Percentiles rank a stretch among this genome's conserved stretches.
Conservation (phyloP, 345 rosid genomes). For the Eucalyptus camaldulensis region DNA sequence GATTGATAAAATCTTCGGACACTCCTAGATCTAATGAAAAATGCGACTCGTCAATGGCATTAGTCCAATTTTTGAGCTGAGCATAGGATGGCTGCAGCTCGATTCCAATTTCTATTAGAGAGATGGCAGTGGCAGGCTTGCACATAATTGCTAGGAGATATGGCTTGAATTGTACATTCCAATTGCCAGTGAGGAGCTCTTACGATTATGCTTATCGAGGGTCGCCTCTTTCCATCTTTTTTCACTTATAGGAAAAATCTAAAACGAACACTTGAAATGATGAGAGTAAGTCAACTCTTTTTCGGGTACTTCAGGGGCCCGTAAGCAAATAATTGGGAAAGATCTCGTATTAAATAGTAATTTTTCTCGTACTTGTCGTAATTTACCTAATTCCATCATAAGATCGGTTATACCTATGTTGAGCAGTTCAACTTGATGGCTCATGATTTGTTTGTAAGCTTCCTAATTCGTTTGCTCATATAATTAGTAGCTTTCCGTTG, state of each 20-base stretch:
- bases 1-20: not conserved
- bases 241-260: not conserved
- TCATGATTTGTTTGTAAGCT: not conserved
- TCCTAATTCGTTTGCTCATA: not conserved
- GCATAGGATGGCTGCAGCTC: not conserved
- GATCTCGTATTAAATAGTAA: not conserved
- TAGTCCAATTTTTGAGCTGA: not conserved
- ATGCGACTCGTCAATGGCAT: fast-evolving
- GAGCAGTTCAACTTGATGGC: not conserved
- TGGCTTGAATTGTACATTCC: not conserved
- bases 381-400: not conserved
- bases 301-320: not conserved
- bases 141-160: not conserved
- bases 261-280: not conserved
- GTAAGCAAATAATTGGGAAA: not conserved
- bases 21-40: not conserved
- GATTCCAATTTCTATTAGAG: not conserved
- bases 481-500: not conserved
- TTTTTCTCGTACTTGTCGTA: not conserved
- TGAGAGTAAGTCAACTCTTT: not conserved
- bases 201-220: not conserved
- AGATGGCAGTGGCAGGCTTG: not conserved
- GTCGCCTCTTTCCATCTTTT: not conserved
- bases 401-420: not conserved
- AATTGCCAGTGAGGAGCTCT: not conserved